Conservation (phyloP, 306 rosid genomes). For the Fragaria nilgerrensis region DNA sequence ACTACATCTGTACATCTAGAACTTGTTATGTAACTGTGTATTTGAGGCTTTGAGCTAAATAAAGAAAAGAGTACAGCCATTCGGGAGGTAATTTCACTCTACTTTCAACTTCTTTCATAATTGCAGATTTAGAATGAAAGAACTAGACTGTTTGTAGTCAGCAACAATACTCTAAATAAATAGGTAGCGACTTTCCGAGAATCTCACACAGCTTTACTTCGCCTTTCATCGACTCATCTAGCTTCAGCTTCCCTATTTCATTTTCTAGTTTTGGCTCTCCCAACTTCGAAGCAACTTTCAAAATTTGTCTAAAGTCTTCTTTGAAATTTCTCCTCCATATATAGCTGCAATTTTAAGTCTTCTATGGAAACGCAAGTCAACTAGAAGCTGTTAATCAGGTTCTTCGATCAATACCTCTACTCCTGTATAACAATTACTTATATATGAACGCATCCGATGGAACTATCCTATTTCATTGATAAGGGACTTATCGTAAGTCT, state of each 20-base stretch:
- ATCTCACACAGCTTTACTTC: not conserved
- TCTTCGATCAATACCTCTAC: not conserved
- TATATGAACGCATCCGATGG: not conserved
- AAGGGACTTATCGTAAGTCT: not conserved
- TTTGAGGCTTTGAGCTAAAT: too few species aligned
- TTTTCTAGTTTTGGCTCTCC: not conserved
- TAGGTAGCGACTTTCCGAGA: not conserved
- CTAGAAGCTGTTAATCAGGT: not conserved
- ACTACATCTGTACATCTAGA: too few species aligned
- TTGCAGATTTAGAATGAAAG: not conserved
- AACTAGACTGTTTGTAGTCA: too few species aligned
- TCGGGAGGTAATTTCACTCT: not conserved
- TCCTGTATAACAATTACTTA: too few species aligned
- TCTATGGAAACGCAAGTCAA: not conserved
- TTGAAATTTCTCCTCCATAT: too few species aligned
- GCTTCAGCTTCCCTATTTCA: not conserved
- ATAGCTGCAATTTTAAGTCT: not conserved
- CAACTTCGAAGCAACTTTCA: not conserved
- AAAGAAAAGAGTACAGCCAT: too few species aligned
- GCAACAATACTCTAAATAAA: too few species aligned
- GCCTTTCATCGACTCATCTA: not conserved
- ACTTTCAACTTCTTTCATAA: not conserved
- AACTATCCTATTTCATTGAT: not conserved
- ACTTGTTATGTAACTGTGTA: too few species aligned
- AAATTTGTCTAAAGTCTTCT: too few species aligned